These are phyloP conservation scores for Lodderomyces oxycetoniae DNA, from an alignment of 1,139 yeast genomes.

Conservation along the genomic window DNA sequence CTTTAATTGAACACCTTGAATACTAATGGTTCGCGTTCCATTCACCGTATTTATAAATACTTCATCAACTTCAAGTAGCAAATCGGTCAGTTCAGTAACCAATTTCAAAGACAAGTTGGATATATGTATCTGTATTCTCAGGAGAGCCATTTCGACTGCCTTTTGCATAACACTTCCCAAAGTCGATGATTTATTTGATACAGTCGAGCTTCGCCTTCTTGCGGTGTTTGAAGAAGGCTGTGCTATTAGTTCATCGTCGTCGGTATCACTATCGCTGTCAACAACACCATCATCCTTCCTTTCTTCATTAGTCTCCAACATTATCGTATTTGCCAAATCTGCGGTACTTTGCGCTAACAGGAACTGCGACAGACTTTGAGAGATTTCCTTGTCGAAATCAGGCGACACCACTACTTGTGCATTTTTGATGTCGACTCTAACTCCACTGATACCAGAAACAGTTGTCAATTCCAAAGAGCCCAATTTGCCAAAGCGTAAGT, in stretches of 20 bases:
- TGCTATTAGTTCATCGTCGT: slow-evolving; percentile 11
- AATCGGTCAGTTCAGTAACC: slow-evolving; percentile 45
- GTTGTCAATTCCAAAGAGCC: slow-evolving; percentile 44
- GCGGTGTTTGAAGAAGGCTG: slow-evolving; percentile 9
- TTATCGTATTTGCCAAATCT: slow-evolving; percentile 58
- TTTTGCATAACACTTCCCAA: slow-evolving; percentile 54
- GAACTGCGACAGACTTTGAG: slow-evolving; percentile 29
- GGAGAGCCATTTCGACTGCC: slow-evolving; percentile 67
- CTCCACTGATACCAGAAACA: slow-evolving; percentile 47
- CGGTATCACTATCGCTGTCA: slow-evolving; percentile 9
- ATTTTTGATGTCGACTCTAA: slow-evolving; percentile 54
- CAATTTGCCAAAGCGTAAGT: slow-evolving; percentile 59
- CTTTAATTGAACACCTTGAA: slow-evolving; percentile 35
- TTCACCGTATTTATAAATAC: slow-evolving; percentile 39
- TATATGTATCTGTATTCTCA: slow-evolving; percentile 52
- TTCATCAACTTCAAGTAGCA: slow-evolving; percentile 41
- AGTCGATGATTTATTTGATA: slow-evolving; percentile 25
- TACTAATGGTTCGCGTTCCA: slow-evolving; percentile 41
- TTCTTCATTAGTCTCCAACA: slow-evolving; percentile 27
- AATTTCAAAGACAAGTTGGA: slow-evolving; percentile 43
- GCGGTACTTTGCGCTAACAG: slow-evolving; percentile 61
- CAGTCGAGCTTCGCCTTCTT: slow-evolving; percentile 10
- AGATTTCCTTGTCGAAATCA: slow-evolving; percentile 30
- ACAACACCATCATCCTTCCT: slow-evolving; percentile 14
- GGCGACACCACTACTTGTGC: slow-evolving; percentile 55